Conservation (phyloP, 345 rosid species). For the Viola odorata region DNA sequence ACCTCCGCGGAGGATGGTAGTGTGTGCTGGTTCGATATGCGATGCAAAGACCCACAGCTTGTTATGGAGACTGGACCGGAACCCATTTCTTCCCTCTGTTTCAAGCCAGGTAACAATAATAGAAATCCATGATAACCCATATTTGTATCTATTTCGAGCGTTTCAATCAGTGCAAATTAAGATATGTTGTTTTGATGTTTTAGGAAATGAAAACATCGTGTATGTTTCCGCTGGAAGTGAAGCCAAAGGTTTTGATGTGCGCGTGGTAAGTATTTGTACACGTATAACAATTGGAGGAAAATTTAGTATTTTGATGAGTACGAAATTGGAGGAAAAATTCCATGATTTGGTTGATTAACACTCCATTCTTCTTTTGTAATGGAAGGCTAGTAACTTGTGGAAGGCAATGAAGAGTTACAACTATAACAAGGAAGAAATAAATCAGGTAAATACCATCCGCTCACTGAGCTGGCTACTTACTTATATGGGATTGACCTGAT, state of each 20-base stretch:
- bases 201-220: slow-evolving; percentile 72
- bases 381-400: slow-evolving; percentile 38
- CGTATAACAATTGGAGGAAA: neutral
- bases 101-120: slow-evolving; percentile 53
- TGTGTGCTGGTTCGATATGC: slow-evolving; percentile 85
- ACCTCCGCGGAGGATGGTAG: slow-evolving; percentile 94
- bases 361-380: slow-evolving; percentile 8
- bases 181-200: slow-evolving; percentile 3
- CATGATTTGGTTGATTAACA: slow-evolving; percentile 17
- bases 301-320: neutral
- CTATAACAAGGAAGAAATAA: slow-evolving; percentile 84
- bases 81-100: slow-evolving; percentile 66
- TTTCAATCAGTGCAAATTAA: neutral
- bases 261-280: slow-evolving; percentile 42
- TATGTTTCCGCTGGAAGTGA: slow-evolving; percentile 63
- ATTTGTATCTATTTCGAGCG: neutral
- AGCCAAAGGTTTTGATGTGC: slow-evolving; percentile 76
- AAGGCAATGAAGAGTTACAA: slow-evolving; percentile 54
- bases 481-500: neutral
- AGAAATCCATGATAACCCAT: neutral
- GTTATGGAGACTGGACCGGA: slow-evolving; percentile 55
- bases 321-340: neutral
- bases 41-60: slow-evolving; percentile 80
- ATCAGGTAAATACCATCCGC: slow-evolving; percentile 47
- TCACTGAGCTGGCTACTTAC: neutral